phyloP scores from a whole-genome alignment of 1,284 basidiomycete species.

The Ceratobasidium sp. region DNA sequence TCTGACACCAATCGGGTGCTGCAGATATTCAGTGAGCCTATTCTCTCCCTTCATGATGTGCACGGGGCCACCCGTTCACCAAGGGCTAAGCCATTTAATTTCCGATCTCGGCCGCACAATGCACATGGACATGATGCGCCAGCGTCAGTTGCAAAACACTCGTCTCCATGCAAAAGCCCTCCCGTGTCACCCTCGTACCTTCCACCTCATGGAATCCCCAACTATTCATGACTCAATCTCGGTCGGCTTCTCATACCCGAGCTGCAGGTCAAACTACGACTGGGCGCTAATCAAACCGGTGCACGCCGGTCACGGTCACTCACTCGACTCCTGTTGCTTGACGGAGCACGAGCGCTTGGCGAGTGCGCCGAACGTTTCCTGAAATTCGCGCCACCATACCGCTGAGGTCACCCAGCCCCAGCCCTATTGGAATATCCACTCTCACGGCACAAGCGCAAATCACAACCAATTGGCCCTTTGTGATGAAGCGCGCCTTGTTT shows the following conservation, averaged over 20 bases:
- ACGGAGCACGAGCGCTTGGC: not conserved
- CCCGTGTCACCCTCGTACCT: not conserved
- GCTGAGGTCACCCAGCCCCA: not conserved
- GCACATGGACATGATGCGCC: not conserved
- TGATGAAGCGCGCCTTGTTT: not conserved
- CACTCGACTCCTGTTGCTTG: not conserved
- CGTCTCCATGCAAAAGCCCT: not conserved
- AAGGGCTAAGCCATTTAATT: not conserved
- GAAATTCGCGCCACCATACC: not conserved
- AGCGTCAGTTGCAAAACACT: not conserved
- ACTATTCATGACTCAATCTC: not conserved
- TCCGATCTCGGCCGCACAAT: not conserved
- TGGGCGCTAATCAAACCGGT: conserved; percentile 35
- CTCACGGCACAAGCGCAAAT: not conserved
- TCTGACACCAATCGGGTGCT: not conserved
- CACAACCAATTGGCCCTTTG: not conserved
- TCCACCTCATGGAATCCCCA: not conserved
- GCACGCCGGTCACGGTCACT: conserved; percentile 3
- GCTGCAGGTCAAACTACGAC: not conserved
- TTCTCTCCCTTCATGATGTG: not conserved
- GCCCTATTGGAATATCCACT: not conserved
- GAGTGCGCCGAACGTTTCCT: conserved; percentile 8
- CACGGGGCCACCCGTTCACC: not conserved
- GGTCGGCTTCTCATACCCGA: conserved; percentile 7
- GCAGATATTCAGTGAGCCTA: not conserved